phyloP scores from a whole-genome alignment of 306 rosid genomes.

The Vigna trinervia region DNA sequence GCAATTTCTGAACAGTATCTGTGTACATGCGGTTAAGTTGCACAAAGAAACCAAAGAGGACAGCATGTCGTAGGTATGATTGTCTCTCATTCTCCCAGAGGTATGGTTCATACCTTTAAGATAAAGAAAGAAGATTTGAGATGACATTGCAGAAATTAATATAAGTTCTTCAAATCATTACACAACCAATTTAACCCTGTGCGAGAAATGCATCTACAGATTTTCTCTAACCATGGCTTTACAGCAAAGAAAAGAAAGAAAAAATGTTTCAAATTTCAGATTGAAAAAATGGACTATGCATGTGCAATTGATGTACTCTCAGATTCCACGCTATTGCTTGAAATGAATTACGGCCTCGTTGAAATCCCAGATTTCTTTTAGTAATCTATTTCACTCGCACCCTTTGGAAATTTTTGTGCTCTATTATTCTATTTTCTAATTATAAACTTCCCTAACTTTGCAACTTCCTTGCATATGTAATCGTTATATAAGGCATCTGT shows the following conservation, averaged over 20 bases:
- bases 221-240: conserved; percentile 14
- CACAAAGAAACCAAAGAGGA: conserved; percentile 97
- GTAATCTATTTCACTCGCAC: neutral
- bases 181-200: conserved; percentile 4
- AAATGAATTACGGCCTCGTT: conserved; percentile 4
- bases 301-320: conserved; percentile 11
- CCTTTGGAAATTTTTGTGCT: neutral
- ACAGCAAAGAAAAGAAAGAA: neutral
- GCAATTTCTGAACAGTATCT: conserved; percentile 89
- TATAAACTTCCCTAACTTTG: conserved; percentile 31
- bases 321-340: neutral
- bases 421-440: conserved; percentile 29
- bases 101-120: conserved; percentile 85
- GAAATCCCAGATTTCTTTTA: conserved; percentile 18
- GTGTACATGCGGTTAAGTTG: conserved; percentile 93
- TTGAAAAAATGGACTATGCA: conserved; percentile 2
- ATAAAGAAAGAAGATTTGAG: conserved; percentile 26
- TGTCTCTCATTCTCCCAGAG: conserved; percentile 99
- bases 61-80: conserved; percentile 91
- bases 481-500: neutral
- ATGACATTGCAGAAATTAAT: conserved; percentile 22
- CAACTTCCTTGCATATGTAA: conserved; percentile 9
- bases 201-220: conserved; percentile 30
- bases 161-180: conserved; percentile 19
- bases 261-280: conserved; percentile 24